These are phyloP conservation scores for Thermothelomyces thermophilus DNA, from an alignment of 2,329 filamentous ascomycete species.

Conservation along the genomic window DNA sequence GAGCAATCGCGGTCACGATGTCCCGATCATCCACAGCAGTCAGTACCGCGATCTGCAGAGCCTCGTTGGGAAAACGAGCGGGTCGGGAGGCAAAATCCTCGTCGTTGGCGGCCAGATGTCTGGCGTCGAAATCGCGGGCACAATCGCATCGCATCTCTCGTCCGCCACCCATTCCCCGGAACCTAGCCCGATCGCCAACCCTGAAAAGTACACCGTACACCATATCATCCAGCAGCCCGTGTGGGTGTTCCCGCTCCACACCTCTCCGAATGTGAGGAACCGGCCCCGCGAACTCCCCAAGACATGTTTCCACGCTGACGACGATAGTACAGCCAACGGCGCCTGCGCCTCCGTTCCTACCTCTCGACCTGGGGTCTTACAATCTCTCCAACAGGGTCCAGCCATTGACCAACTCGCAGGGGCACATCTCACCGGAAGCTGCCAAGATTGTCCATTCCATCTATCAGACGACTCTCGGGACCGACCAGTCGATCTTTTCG, in stretches of 20 bases:
- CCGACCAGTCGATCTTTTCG: constrained; percentile 48
- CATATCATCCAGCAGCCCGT: constrained; percentile 64
- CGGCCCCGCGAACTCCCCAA: background rate
- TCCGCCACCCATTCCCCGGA: constrained; percentile 50
- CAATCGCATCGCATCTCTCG: constrained; percentile 65
- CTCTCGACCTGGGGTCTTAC: constrained; percentile 65
- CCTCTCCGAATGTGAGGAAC: constrained; percentile 40
- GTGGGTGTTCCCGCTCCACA: constrained; percentile 62
- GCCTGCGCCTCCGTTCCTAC: constrained; percentile 56
- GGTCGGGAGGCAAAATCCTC: constrained; percentile 54
- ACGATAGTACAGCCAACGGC: constrained; percentile 1
- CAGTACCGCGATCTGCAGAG: constrained; percentile 50
- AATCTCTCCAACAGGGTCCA: constrained; percentile 58
- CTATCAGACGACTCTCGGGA: constrained; percentile 43
- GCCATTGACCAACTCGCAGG: constrained; percentile 56
- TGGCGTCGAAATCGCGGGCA: constrained; percentile 68
- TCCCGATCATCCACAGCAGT: constrained; percentile 62
- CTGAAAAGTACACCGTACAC: constrained; percentile 52
- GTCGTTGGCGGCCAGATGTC: constrained; percentile 79
- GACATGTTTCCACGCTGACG: background rate
- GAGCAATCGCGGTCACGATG: constrained; percentile 29
- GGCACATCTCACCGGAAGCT: constrained; percentile 54
- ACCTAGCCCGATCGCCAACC: constrained; percentile 33
- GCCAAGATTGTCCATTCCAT: constrained; percentile 49
- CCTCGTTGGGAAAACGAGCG: constrained; percentile 37